Evolutionary conservation across 495 filamentous ascomycete genomes (phyloP).

Genomic region (Gamarada debralockiae): DNA sequence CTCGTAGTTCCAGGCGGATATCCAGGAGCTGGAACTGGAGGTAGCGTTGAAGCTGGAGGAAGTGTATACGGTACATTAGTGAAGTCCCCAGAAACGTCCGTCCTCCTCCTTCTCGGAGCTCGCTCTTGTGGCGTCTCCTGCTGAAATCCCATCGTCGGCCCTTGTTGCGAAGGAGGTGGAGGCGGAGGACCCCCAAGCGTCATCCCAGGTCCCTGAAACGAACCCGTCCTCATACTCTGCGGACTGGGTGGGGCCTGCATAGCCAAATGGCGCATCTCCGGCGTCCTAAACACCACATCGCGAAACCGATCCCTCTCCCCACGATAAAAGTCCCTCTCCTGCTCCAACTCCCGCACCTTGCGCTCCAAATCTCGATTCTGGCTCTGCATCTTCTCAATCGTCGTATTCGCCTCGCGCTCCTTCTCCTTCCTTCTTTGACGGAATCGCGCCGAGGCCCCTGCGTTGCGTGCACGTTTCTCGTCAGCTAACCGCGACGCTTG

Average conservation of each 20-base stretch:
- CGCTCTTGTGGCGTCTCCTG: slow-evolving; percentile 5
- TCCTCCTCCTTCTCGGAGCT: slow-evolving; percentile 23
- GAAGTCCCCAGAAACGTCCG: slow-evolving; percentile 20
- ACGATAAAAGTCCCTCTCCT: slow-evolving; percentile 52
- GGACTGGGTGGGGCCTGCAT: slow-evolving; percentile 47
- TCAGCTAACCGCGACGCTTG: slow-evolving; percentile 43
- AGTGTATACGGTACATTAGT: slow-evolving; percentile 17
- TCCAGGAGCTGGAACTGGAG: slow-evolving; percentile 19
- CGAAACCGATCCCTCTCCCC: slow-evolving; percentile 63
- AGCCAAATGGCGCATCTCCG: slow-evolving; percentile 44
- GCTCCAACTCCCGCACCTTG: slow-evolving; percentile 44
- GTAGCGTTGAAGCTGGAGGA: slow-evolving; percentile 22
- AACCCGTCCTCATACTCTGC: slow-evolving; percentile 10
- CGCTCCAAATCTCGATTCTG: slow-evolving; percentile 56
- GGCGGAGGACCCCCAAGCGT: slow-evolving; percentile 10
- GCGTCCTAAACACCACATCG: slow-evolving; percentile 53
- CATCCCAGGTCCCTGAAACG: slow-evolving; percentile 6
- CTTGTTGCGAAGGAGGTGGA: neutral
- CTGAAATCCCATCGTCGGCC: slow-evolving; percentile 9
- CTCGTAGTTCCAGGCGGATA: slow-evolving; percentile 5
- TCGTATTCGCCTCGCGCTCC: slow-evolving; percentile 69
- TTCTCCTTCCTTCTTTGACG: slow-evolving; percentile 85
- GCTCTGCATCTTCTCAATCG: slow-evolving; percentile 60
- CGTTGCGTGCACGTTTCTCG: slow-evolving; percentile 91
- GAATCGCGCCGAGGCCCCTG: slow-evolving; percentile 87